phyloP scores from a whole-genome alignment of 2,329 filamentous ascomycete species.

The Fusarium globosum region DNA sequence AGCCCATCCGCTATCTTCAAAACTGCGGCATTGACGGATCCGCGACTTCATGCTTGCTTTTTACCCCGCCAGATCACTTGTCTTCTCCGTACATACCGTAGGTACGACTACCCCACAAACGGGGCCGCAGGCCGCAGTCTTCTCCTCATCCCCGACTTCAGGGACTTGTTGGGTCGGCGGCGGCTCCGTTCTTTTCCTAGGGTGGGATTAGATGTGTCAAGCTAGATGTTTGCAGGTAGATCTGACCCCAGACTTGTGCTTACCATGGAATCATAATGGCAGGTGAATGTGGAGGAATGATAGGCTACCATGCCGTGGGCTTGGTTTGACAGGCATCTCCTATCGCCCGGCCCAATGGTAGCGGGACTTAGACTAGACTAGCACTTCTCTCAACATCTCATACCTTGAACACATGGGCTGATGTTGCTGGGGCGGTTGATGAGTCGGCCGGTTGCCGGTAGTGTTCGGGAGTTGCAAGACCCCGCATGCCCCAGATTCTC shows the following conservation, averaged over 20 bases:
- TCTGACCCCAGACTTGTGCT: conserved; percentile 35
- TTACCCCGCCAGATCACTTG: conserved; percentile 35
- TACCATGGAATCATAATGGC: not conserved
- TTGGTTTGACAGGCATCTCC: conserved; percentile 12
- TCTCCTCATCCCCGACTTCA: conserved; percentile 34
- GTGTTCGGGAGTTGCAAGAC: conserved; percentile 14
- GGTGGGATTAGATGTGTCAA: conserved; percentile 24
- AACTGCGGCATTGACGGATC: conserved; percentile 27
- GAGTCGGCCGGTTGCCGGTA: conserved; percentile 21
- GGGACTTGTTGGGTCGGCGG: conserved; percentile 25
- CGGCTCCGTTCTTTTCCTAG: conserved; percentile 24
- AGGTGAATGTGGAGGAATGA: conserved; percentile 13
- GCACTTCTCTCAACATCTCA: not conserved
- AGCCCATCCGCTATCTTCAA: conserved; percentile 7
- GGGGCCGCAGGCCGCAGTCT: conserved; percentile 36
- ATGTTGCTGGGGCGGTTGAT: not conserved
- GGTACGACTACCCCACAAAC: conserved; percentile 36
- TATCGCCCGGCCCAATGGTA: conserved; percentile 6
- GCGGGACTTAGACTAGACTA: not conserved
- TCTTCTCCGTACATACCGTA: conserved; percentile 18
- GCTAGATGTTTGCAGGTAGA: conserved; percentile 24
- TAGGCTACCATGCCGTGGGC: not conserved
- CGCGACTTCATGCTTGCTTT: conserved; percentile 32
- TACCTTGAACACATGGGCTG: not conserved
- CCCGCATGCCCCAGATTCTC: conserved; percentile 24